Evolutionary conservation across 2,329 filamentous ascomycete species (phyloP), one percentile per base, ranked within the genome.

Genomic region (Scedosporium dehoogii): DNA sequence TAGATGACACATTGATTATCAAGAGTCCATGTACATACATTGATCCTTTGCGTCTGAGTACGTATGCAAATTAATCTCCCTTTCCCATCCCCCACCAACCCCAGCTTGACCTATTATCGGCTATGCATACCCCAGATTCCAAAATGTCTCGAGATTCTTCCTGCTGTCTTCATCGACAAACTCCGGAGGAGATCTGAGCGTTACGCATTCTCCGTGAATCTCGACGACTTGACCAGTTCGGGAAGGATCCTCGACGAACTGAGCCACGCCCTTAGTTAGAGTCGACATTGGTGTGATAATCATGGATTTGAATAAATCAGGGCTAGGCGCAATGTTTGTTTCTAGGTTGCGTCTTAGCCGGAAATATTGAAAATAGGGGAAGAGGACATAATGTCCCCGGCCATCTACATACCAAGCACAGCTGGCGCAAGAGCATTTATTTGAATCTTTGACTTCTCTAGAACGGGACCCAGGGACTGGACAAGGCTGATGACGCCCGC

Each of bases 341-440:
- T 78, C 76, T 80, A 63, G 14, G 53, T 44, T 60, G 10, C 29
- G 3, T 57, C 55, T 61, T 51, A 64, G 63, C 61, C 18, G 25
- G 44, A 6, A 12, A 59, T 7, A 44, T 44, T 42, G 3, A 42
- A 44, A 41, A 23, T 6, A 12, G 14, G 33, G 7, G 6, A 10
- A 10, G 3, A 5, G 16, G 6, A 21, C 21, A 25, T 42, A 41
- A 59, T 18, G 27, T 59, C n/a, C 38, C n/a, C 5, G 29, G 16
- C 14, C 38, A 27, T 14, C 14, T 9, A 60, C 73, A 23, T 71
- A 82, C 79, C 76, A 10, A 83, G 71, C 12, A 80, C 76, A 23
- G 79, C 79, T 42, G 77, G 81, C 33, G 79, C 80, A 61, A 80
- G 69, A 5, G 73, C 80, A 65, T 83, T 82, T 64, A 83, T 81